These are phyloP conservation scores for Fusarium tanahbumbuense DNA, from an alignment of 2,329 filamentous ascomycete genomes.

Conservation along the genomic window DNA sequence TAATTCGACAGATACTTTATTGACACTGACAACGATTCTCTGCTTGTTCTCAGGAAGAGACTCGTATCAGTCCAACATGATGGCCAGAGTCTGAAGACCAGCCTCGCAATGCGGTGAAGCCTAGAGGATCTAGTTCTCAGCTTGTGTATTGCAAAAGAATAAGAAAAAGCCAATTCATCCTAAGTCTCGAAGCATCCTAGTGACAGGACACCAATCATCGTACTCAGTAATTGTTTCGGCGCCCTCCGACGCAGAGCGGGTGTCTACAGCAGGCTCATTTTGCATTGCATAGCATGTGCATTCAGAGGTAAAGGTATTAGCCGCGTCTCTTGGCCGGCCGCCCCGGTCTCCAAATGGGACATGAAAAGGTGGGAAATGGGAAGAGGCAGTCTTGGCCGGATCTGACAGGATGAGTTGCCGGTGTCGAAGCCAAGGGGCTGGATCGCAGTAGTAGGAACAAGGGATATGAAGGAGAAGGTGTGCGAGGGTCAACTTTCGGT, in stretches of 20 bases:
- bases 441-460: background rate
- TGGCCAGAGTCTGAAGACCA: constrained; percentile 10
- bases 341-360: background rate
- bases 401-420: constrained; percentile 20
- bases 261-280: constrained; percentile 3
- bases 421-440: constrained; percentile 5
- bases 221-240: background rate
- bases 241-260: background rate
- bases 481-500: constrained; percentile 12
- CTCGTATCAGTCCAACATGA: constrained; percentile 5
- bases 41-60: background rate
- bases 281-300: background rate
- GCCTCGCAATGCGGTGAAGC: constrained; percentile 15
- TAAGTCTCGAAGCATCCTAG: background rate
- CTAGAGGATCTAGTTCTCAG: constrained; percentile 12
- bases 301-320: background rate
- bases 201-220: background rate
- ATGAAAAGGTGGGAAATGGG: background rate
- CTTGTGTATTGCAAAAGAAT: constrained; percentile 12
- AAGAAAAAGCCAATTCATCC: background rate
- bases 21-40: constrained; percentile 5
- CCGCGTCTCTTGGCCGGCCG: background rate
- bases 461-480: background rate
- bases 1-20: constrained; percentile 7
- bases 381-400: constrained; percentile 13